phyloP scores from a whole-genome alignment of 2,329 filamentous ascomycete species.

The Xylaria multiplex region DNA sequence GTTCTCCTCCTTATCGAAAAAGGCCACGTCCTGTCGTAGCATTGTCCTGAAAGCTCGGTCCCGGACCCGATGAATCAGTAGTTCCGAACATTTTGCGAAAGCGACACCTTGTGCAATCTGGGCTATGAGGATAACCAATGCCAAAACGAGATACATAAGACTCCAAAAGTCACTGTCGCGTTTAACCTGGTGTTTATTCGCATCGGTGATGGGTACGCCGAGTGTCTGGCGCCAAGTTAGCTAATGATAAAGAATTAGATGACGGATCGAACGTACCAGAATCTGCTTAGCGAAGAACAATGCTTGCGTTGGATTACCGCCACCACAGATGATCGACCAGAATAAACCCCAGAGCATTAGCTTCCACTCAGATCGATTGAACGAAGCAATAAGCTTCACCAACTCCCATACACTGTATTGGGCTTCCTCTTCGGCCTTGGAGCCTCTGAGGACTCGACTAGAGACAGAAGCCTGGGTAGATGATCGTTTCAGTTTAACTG shows the following conservation, averaged over 20 bases:
- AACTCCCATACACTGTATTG: slow-evolving; percentile 79
- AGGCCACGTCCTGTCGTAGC: slow-evolving; percentile 90
- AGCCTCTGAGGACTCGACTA: slow-evolving; percentile 73
- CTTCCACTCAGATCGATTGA: slow-evolving; percentile 78
- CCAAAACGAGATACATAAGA: slow-evolving; percentile 88
- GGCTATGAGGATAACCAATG: slow-evolving; percentile 75
- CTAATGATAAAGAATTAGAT: slow-evolving; percentile 18
- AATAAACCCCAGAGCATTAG: slow-evolving; percentile 78
- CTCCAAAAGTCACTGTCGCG: slow-evolving; percentile 85
- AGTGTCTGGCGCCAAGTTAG: slow-evolving; percentile 46
- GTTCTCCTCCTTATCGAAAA: slow-evolving; percentile 91
- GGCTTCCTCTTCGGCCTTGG: slow-evolving; percentile 58
- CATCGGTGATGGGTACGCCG: slow-evolving; percentile 55
- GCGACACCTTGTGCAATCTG: slow-evolving; percentile 75
- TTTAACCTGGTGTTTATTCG: slow-evolving; percentile 66
- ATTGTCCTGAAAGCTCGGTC: slow-evolving; percentile 85
- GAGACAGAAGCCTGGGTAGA: slow-evolving; percentile 70
- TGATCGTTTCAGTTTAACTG: slow-evolving; percentile 65
- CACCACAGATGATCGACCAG: slow-evolving; percentile 80
- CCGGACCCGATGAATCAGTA: slow-evolving; percentile 83
- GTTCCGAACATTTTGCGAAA: slow-evolving; percentile 88
- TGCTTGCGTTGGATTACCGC: slow-evolving; percentile 78
- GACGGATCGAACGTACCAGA: slow-evolving; percentile 66
- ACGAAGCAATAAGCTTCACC: slow-evolving; percentile 80
- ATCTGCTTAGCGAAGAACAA: slow-evolving; percentile 93